These are phyloP conservation scores for Ustilago sp. DNA, from an alignment of 1,284 basidiomycete genomes.

Conservation along the genomic window DNA sequence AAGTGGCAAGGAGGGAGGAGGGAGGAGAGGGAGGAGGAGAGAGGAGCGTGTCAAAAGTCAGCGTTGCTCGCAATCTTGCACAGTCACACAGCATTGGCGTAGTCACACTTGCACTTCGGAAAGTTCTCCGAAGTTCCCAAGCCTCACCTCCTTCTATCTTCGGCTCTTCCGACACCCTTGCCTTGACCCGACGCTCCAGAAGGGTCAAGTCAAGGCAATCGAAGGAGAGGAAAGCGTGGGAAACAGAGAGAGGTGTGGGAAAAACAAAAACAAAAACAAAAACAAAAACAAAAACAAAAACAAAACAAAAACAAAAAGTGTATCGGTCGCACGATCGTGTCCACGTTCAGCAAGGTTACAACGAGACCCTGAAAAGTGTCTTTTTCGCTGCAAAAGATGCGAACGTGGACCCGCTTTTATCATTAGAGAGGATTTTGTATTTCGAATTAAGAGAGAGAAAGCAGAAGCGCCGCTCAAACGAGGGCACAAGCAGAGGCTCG, in stretches of 20 bases:
- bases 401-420: constrained; percentile 37
- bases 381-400: constrained; percentile 11
- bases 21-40: not conserved
- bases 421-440: constrained; percentile 7
- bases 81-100: not conserved
- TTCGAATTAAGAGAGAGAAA: constrained; percentile 6
- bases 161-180: too few relatives aligned
- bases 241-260: too few relatives aligned
- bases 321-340: constrained; percentile 50
- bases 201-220: too few relatives aligned
- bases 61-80: too few relatives aligned
- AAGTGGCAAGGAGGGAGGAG: not conserved
- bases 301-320: constrained; percentile 1
- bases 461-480: not conserved
- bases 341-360: constrained; percentile 38
- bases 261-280: not conserved
- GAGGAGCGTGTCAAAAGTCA: not conserved
- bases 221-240: not conserved
- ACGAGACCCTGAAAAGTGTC: not conserved
- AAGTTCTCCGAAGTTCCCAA: constrained; percentile 1
- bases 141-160: too few relatives aligned
- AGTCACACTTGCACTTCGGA: constrained; percentile 3
- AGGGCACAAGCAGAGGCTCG: not conserved
- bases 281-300: not conserved
- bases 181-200: too few relatives aligned